phyloP scores from a whole-genome alignment of 176 grass and related monocot genomes.

The Tillandsia leiboldiana region DNA sequence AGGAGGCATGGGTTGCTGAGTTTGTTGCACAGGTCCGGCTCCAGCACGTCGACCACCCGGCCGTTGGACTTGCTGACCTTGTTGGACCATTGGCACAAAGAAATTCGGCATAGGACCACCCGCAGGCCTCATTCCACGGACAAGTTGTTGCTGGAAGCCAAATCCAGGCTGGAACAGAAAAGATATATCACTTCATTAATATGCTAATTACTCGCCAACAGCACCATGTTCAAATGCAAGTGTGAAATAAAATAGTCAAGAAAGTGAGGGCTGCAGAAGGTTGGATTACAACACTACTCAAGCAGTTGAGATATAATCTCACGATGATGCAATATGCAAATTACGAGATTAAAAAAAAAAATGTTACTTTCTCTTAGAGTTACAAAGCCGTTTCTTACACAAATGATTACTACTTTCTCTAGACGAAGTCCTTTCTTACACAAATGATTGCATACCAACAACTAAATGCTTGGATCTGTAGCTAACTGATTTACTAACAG shows the following conservation, averaged over 20 bases:
- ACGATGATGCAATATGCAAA: background rate
- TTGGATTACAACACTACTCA: no score
- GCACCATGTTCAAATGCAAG: background rate
- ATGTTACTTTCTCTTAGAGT: no score
- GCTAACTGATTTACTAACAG: background rate
- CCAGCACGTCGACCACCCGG: constrained; percentile 39
- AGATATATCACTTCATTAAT: background rate
- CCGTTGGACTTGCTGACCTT: constrained; percentile 48
- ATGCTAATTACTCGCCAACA: background rate
- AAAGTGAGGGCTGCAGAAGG: no score
- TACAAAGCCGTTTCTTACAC: no score
- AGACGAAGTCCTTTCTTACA: no score
- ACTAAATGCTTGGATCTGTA: background rate
- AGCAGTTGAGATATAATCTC: background rate
- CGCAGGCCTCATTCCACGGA: constrained; percentile 62
- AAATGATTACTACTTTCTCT: no score
- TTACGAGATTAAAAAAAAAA: background rate
- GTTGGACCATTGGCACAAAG: constrained; percentile 54
- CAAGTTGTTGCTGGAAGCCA: constrained; percentile 65
- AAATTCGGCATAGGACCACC: constrained; percentile 55
- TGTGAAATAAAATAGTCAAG: background rate
- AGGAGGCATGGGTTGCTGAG: constrained; percentile 47
- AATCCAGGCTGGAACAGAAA: constrained; percentile 39
- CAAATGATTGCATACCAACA: no score
- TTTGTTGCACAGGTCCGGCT: constrained; percentile 29